Conservation (phyloP, 805 yeast genomes). For the Hermanozyma aechmeae region DNA sequence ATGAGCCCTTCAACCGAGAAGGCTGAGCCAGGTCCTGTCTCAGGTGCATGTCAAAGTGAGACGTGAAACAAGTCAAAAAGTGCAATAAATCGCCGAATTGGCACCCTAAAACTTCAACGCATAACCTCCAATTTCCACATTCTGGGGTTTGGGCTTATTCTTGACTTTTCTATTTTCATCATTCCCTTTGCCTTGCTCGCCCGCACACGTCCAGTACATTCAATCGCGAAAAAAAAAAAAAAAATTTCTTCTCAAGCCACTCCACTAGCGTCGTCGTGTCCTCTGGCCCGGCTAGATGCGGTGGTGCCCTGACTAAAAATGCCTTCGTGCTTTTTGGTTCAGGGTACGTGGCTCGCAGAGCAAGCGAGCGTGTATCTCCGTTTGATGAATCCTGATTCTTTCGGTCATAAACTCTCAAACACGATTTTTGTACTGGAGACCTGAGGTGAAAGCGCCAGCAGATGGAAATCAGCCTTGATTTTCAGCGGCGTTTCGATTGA, state of each 20-base stretch:
- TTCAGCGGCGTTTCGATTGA: too few species aligned
- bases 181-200: too few species aligned
- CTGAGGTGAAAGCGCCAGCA: too few species aligned
- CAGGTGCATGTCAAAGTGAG: too few species aligned
- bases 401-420: conserved; percentile 45
- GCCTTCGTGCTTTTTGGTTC: conserved; percentile 8
- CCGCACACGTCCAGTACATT: not conserved
- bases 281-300: conserved; percentile 6
- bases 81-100: conserved; percentile 1
- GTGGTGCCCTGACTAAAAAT: conserved; percentile 6
- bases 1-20: too few species aligned
- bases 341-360: conserved; percentile 9
- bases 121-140: not conserved
- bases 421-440: too few species aligned
- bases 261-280: conserved; percentile 11
- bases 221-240: not conserved
- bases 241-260: conserved; percentile 4
- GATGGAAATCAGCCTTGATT: too few species aligned
- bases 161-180: too few species aligned
- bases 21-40: too few species aligned
- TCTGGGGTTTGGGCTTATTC: not conserved
- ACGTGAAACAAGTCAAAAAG: too few species aligned
- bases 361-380: conserved; percentile 42
- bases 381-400: conserved; percentile 39
- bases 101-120: conserved; percentile 1